Evolutionary conservation across 257 asterid genomes (phyloP), one percentile per base, ranked within the genome.

Genomic region (Solanum etuberosum): DNA sequence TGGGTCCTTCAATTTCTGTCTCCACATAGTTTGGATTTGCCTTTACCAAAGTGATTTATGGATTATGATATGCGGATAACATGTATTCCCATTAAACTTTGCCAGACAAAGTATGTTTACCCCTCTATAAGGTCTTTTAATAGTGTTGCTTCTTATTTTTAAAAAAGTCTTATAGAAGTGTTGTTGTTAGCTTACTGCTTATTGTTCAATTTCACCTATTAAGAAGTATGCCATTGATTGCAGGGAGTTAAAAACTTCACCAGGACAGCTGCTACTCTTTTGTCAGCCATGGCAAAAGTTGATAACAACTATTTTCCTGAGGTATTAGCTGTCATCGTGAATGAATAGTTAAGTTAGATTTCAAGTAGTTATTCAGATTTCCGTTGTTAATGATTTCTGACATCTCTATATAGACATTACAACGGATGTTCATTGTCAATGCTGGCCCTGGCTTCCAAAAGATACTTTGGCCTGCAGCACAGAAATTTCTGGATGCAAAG

Each of bases 401-500:
- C 48, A 37, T 83, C 51, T 73, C 51, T 37, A 10, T 88, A 90
- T 93, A 97, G 98, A 97, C 98, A 14, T 97, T 97, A 85, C 95
- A 97, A 73, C 92, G 86, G 87, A 94, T 97, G 98, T 97, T 92
- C 74, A 85, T 95, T 87, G 98, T 95, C 42, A 97, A 95, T 91
- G 98, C 98, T 76, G 97, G 98, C 87, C 81, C 98, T 90, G 98
- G 94, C 85, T 95, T 97, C 92, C 94, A 92, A 90, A 95, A 92
- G 91, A 93, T 94, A 89, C 93, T 96, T 83, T 96, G 99, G 98
- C 99, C 99, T 78, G 98, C 98, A 88, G 98, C 98, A 74, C 96
- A 94, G 93, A 96, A 92, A 91, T 91, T 96, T 87, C 90, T 96
- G 83, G 99, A 96, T 92, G 34, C 96, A 88, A 95, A 93, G 91